phyloP scores from a whole-genome alignment of 495 filamentous ascomycete species.

The Evernia prunastri region DNA sequence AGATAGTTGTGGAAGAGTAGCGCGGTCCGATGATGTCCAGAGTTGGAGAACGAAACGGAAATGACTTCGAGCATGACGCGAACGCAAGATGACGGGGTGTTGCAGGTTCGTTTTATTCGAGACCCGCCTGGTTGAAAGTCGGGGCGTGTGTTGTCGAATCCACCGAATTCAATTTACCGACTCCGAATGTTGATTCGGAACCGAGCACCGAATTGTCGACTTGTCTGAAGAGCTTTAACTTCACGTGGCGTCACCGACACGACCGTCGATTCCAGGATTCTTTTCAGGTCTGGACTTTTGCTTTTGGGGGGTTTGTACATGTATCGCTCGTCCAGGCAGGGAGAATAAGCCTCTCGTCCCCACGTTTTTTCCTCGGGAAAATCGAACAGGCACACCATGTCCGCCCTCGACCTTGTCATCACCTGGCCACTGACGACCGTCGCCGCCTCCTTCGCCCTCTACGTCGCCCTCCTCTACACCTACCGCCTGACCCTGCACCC shows the following conservation, averaged over 20 bases:
- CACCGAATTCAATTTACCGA: not conserved
- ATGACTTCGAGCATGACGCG: slow-evolving; percentile 1
- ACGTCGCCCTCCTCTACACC: slow-evolving; percentile 15
- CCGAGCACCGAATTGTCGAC: slow-evolving; percentile 6
- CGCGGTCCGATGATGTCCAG: too few relatives aligned
- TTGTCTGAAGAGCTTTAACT: too few relatives aligned
- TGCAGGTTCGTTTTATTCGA: not conserved
- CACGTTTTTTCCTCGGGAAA: not conserved
- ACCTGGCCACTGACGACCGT: slow-evolving; percentile 8
- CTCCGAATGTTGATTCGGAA: not conserved
- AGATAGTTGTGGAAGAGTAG: too few relatives aligned
- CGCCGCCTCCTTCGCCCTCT: not conserved
- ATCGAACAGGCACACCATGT: slow-evolving; percentile 1
- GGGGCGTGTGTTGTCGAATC: not conserved
- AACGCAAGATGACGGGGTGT: not conserved
- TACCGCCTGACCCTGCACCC: slow-evolving; percentile 32
- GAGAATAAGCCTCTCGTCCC: not conserved
- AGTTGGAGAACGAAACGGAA: too few relatives aligned
- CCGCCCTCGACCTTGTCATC: not conserved
- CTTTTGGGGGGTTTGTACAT: not conserved
- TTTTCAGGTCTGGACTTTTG: not conserved
- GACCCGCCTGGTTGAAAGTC: not conserved
- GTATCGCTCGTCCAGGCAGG: not conserved
- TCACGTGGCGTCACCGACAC: not conserved
- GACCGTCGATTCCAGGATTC: not conserved